These are phyloP conservation scores for Exophiala lecanii-corni DNA, from an alignment of 2,329 filamentous ascomycete species.

Conservation along the genomic window DNA sequence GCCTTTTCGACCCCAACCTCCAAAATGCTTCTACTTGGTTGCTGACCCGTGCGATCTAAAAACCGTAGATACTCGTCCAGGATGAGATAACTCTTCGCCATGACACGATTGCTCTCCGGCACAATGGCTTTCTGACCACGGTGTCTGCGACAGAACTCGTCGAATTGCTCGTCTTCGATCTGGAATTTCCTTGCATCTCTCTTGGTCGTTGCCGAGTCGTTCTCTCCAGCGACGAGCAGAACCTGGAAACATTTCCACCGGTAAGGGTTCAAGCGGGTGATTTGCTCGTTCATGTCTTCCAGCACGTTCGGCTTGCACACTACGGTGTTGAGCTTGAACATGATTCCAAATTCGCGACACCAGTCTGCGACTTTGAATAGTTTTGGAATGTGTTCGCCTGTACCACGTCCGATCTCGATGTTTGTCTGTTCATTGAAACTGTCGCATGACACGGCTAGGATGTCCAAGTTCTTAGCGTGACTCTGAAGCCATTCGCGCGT, in stretches of 20 bases:
- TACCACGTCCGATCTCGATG: slow-evolving; percentile 47
- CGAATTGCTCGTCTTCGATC: slow-evolving; percentile 46
- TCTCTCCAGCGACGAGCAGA: slow-evolving; percentile 50
- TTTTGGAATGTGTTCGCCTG: slow-evolving; percentile 42
- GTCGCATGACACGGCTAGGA: slow-evolving; percentile 53
- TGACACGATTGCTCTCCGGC: slow-evolving; percentile 47
- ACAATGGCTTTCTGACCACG: slow-evolving; percentile 40
- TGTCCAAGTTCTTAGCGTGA: slow-evolving; percentile 45
- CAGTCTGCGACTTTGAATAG: slow-evolving; percentile 42
- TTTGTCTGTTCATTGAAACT: slow-evolving; percentile 50
- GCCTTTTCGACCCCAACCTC: slow-evolving; percentile 47
- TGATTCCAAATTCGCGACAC: slow-evolving; percentile 46
- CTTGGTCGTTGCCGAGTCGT: slow-evolving; percentile 38
- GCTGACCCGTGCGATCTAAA: slow-evolving; percentile 39
- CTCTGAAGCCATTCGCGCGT: slow-evolving; percentile 40
- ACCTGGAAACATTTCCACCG: slow-evolving; percentile 55
- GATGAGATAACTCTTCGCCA: slow-evolving; percentile 50
- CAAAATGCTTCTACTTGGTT: slow-evolving; percentile 36
- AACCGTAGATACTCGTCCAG: slow-evolving; percentile 51
- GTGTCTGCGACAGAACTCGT: slow-evolving; percentile 44
- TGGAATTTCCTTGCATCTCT: slow-evolving; percentile 37
- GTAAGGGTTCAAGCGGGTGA: slow-evolving; percentile 43
- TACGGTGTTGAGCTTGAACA: slow-evolving; percentile 57
- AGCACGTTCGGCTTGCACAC: slow-evolving; percentile 46
- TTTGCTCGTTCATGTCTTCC: slow-evolving; percentile 45